These are phyloP conservation scores for Rhynchosporium graminicola DNA, from an alignment of 2,329 filamentous ascomycete species.

Conservation along the genomic window DNA sequence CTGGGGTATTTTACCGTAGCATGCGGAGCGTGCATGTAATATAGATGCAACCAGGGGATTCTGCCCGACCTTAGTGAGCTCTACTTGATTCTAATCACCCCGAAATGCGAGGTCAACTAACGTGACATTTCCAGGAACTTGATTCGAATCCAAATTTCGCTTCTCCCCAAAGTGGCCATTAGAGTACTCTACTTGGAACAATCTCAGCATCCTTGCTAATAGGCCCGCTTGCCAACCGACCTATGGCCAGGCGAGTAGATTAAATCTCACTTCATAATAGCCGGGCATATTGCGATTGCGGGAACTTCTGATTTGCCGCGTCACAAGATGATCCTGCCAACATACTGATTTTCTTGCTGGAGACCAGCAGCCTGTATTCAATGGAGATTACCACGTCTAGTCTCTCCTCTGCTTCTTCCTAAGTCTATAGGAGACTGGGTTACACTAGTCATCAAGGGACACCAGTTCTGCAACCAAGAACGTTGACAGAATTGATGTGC, in stretches of 20 bases:
- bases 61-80: no score
- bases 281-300: neutral
- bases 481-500: neutral
- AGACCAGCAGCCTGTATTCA: neutral
- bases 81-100: neutral
- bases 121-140: neutral
- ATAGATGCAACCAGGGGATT: no score
- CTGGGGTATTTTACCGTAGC: constrained; percentile 10
- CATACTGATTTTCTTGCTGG: neutral
- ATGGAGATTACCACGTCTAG: neutral
- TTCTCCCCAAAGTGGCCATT: neutral
- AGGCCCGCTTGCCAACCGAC: neutral
- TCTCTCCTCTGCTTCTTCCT: neutral
- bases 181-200: neutral
- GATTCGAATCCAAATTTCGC: neutral
- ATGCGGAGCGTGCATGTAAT: neutral
- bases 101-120: neutral
- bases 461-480: neutral
- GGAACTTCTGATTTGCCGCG: constrained; percentile 1
- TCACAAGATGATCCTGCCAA: constrained; percentile 2
- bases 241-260: neutral
- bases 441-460: no score
- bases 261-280: constrained; percentile 6
- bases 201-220: neutral
- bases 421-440: neutral